Percentiles rank a stretch among this genome's conserved stretches.
phyloP scores from a whole-genome alignment of 2,329 filamentous ascomycete species.

The Sphaceloma murrayae region DNA sequence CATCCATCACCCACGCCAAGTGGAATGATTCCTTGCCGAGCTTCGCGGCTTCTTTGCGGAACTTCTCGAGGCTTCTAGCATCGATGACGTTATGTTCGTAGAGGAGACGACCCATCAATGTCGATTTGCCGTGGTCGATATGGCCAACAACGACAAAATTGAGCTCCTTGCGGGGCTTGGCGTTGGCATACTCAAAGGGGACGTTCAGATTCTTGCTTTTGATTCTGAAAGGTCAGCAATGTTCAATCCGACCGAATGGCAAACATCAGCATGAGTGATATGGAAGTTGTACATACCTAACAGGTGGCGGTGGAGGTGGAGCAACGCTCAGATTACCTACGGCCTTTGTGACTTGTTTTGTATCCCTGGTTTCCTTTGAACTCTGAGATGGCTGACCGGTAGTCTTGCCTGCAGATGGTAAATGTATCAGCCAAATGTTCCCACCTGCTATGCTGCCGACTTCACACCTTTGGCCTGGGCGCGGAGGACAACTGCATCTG shows the following conservation, averaged over 20 bases:
- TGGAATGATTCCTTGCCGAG: conserved; percentile 94
- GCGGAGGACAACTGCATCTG: conserved; percentile 78
- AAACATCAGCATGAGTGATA: neutral
- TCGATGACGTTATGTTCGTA: conserved; percentile 83
- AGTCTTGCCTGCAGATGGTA: conserved; percentile 20
- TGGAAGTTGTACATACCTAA: neutral
- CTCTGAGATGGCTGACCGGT: neutral
- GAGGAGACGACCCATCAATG: conserved; percentile 88
- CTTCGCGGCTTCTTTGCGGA: conserved; percentile 76
- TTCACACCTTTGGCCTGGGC: conserved; percentile 54
- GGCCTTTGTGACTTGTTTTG: conserved; percentile 17
- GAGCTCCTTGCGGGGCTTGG: conserved; percentile 62
- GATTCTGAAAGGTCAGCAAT: conserved; percentile 31
- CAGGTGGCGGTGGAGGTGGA: conserved; percentile 1
- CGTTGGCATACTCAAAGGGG: conserved; percentile 65
- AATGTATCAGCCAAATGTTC: conserved; percentile 6
- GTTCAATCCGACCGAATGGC: too few relatives aligned
- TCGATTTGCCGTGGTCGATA: conserved; percentile 96
- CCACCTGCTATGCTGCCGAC: conserved; percentile 12
- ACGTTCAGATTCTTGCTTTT: conserved; percentile 76
- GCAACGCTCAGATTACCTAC: conserved; percentile 6
- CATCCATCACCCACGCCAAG: conserved; percentile 92
- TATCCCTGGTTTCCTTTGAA: conserved; percentile 22
- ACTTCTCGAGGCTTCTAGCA: conserved; percentile 77
- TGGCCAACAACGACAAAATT: conserved; percentile 53